Percentiles rank a stretch among this genome's conserved stretches.
These are phyloP conservation scores for Carex pumila DNA, from an alignment of 176 grass and related monocot genomes.

Conservation along the genomic window DNA sequence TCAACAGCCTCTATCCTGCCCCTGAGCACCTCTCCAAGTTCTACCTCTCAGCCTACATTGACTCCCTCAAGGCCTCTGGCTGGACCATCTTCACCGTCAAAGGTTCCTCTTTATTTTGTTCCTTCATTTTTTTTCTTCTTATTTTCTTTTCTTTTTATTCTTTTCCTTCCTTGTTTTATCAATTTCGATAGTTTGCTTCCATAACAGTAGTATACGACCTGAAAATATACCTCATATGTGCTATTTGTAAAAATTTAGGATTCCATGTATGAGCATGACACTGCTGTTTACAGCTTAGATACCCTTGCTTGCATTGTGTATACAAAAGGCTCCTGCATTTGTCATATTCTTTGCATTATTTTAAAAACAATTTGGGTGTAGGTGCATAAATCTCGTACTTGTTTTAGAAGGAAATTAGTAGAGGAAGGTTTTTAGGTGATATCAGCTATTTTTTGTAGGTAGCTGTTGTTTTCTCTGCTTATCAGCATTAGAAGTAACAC, in stretches of 20 bases:
- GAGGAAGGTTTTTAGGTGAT: neutral
- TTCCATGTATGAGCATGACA: neutral
- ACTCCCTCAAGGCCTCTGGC: constrained; percentile 82
- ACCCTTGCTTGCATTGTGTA: neutral
- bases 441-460: neutral
- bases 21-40: constrained; percentile 92
- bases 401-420: neutral
- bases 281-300: neutral
- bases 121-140: neutral
- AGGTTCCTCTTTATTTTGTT: constrained; percentile 15
- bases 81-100: constrained; percentile 88
- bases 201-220: neutral
- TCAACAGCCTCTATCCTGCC: constrained; percentile 94
- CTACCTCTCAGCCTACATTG: constrained; percentile 80
- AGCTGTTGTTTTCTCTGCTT: neutral
- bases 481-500: neutral
- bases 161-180: neutral
- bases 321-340: too few relatives aligned
- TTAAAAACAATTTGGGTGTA: neutral
- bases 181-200: neutral
- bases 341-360: neutral
- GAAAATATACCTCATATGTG: neutral
- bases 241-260: neutral
- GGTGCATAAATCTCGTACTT: neutral
- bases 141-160: neutral